Evolutionary conservation across 805 yeast species (phyloP), one percentile per base, ranked within the genome.

Genomic region (Nakazawaea ishiwadae): DNA sequence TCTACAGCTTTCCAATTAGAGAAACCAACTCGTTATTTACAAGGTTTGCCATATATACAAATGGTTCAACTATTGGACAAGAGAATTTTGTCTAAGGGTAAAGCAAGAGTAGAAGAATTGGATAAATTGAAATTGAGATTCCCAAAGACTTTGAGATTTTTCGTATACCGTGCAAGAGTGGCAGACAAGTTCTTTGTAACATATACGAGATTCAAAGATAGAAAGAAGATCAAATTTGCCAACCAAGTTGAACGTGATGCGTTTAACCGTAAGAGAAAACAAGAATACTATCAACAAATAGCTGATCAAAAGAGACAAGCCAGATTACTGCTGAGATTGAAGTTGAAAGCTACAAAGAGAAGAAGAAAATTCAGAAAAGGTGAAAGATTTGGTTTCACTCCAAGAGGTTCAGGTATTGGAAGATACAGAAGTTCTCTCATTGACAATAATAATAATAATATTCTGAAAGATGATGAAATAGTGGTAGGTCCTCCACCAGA

Each of bases 141-240:
- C 27, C 44, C 44, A 20, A 40, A 35, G 39, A 35, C 35, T 6
- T 15, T 40, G 17, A 29, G 39, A 35, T 40, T 35, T 26, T 40
- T 20, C 31, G 17, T 14, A 5, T 35, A 12, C 36, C 29, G 44
- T 21, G 36, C 19, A 12, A 11, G 27, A 23, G 36, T 35, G 3
- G 36, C 24, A 7, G 27, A 30, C 16, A 35, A 20, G 16, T 40
- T 31, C 29, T 40, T 30, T 19, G 11, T 8, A n/a, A 23, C 26
- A 8, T 23, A 16, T 33, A 5, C 30, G 35, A 35, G 35, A 23
- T 35, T 11, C 31, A 30, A 28, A 9, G 23, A 17, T 1, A 31
- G 15, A 17, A 40, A 40, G 35, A 35, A 26, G 32, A 10, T 21
- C 10, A 30, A 23, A 21, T 29, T 35, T 14, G 31, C 35, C 29